phyloP scores from a whole-genome alignment of 768 basidiomycete species.

The Brasilioporus rufonigricans region DNA sequence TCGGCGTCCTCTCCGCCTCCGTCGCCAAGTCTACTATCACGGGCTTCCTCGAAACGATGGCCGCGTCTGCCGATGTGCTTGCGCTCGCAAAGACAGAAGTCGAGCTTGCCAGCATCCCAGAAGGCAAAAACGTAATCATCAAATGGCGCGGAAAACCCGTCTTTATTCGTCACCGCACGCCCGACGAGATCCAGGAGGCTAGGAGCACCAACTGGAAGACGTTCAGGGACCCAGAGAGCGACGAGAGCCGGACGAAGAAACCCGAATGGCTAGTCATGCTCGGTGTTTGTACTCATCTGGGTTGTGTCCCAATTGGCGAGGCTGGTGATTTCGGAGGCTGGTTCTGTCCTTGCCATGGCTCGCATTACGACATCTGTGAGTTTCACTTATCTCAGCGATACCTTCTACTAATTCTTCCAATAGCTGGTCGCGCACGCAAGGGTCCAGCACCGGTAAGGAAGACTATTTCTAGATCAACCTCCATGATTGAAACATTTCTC shows the following conservation, averaged over 20 bases:
- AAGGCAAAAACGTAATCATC: constrained; percentile 96
- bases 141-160: constrained; percentile 99
- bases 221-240: constrained; percentile 89
- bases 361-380: constrained; percentile 95
- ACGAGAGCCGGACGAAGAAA: constrained; percentile 85
- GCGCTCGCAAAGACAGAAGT: constrained; percentile 98
- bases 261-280: constrained; percentile 96
- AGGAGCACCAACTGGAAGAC: constrained; percentile 78
- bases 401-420: constrained; percentile 13
- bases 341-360: constrained; percentile 99
- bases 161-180: constrained; percentile 95
- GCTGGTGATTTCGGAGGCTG: constrained; percentile 97
- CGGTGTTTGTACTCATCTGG: constrained; percentile 95
- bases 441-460: constrained; percentile 89
- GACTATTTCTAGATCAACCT: not conserved
- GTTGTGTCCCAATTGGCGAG: constrained; percentile 98
- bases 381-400: constrained; percentile 3
- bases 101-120: constrained; percentile 84
- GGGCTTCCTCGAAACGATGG: constrained; percentile 94
- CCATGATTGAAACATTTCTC: constrained; percentile 10
- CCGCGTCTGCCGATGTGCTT: constrained; percentile 95
- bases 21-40: constrained; percentile 91
- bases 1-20: constrained; percentile 92
- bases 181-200: constrained; percentile 91
- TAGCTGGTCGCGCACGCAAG: constrained; percentile 92